Base-by-base conservation (phyloP, 352 stramenopile species). In the Phytophthora rubi region DNA sequence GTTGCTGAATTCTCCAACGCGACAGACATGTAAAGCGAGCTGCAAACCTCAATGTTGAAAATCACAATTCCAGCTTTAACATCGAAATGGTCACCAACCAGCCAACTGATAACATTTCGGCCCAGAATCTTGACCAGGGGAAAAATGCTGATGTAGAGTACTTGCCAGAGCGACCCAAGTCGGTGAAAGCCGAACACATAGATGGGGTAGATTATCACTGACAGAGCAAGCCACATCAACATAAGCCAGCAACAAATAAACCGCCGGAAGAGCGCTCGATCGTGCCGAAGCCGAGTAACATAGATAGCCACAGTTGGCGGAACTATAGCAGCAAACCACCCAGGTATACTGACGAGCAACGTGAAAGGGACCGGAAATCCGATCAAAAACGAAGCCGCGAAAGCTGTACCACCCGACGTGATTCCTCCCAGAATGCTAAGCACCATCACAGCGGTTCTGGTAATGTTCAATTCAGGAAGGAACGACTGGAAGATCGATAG, bases 361-460 rank as follows among this genome's bases (percentile, higher is more conserved):
- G 47, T 53, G 47, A 30, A 53, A 26, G 47, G 45, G n/a, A 66
- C 59, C 1, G 59, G 49, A 45, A 66, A 66, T 4, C 48, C 48
- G 16, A 47, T 47, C 3, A 53, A 15, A 44, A 66, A 4, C 9
- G 59, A 59, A 48, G 59, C 15, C 6, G 30, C 18, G 13, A 59
- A 59, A 10, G 49, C 59, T 21, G 23, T 53, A 2, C 23, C 59
- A 23, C 33, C 35, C 10, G 35, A 66, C 10, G 32, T 37, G 7
- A 59, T 42, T 21, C n/a, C 3, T 15, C 47, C 18, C 7, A 30
- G 9, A 3, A 30, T 18, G 21, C 47, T 30, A 30, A 53, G 21
- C 9, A 53, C 21, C 15, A 47, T 16, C 15, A 6, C 23, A 3
- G 35, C 18, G 21, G 6, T 21, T 44, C 48, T 26, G 3, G 49